Evolutionary conservation across 2,329 filamentous ascomycete species (phyloP), one percentile per base, ranked within the genome.

Genomic region (Arthrobotrys sinensis): DNA sequence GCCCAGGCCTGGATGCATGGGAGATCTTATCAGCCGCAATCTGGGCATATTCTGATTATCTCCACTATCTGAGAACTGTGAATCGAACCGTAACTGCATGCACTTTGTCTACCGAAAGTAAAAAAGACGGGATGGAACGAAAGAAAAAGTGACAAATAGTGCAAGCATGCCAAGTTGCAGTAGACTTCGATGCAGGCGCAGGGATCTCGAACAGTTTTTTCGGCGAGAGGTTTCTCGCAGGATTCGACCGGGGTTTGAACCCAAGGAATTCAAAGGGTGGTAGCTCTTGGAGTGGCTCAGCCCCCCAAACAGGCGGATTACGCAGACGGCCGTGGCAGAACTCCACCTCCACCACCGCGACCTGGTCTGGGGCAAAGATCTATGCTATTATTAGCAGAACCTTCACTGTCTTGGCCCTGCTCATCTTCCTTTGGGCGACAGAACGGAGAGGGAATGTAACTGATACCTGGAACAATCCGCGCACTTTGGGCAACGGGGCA

Each of bases 61-160:
- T 38, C 52, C 52, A 19, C 52, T 45, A 16, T 45, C 12, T n/a
- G 12, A 7, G 5, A 5, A 45, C 8, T 48, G 40, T n/a, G n/a
- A n/a, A n/a, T n/a, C n/a, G 36, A 38, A 38, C 36, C 36, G 8
- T 38, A 38, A 38, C 12, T 12, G 24, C 24, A 28, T 28, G 24
- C 24, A n/a, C n/a, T n/a, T 36, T 10, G 36, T 38, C 36, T 38
- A 45, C 62, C 40, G 50, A 14, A 57, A 19, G 11, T 19, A n/a
- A 19, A 28, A 57, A n/a, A 36, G 64, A 38, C 64, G 46, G 24
- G 36, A 11, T 32, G 62, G 14, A 24, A 11, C 16, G 32, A 28
- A 21, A 66, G 24, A 19, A 66, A 40, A 19, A 55, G 66, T 70
- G 66, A 70, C 66, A 70, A 70, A 70, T 70, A 62, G 43, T 24